A percentile compares a stretch with the other conserved stretches of the same genome.
These are phyloP conservation scores for Tilletiopsis washingtonensis DNA, from an alignment of 1,284 basidiomycete species.

Conservation along the genomic window DNA sequence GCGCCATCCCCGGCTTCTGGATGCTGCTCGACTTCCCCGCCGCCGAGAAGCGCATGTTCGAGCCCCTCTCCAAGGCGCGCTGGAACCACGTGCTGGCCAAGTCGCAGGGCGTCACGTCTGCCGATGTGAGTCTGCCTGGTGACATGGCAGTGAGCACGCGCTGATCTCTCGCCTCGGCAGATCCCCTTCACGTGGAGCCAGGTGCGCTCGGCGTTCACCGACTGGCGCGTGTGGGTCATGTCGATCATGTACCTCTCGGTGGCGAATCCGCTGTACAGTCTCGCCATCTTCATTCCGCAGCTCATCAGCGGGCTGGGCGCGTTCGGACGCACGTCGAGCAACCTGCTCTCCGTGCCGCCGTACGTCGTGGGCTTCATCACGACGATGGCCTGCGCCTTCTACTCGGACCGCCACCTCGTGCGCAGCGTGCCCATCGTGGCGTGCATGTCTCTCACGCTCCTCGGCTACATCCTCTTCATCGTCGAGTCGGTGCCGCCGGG, in stretches of 20 bases:
- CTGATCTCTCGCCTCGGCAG: no score
- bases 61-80: constrained; percentile 15
- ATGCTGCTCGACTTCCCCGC: constrained; percentile 37
- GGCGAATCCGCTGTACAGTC: constrained; percentile 33
- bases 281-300: constrained; percentile 39
- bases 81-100: constrained; percentile 25
- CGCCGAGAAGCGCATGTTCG: constrained; percentile 19
- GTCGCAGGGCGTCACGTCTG: constrained; percentile 35
- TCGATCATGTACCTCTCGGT: constrained; percentile 28
- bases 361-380: constrained; percentile 52
- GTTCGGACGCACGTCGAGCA: constrained; percentile 28
- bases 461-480: constrained; percentile 51
- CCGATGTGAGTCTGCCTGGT: no score
- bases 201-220: constrained; percentile 14
- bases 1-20: constrained; percentile 28
- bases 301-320: constrained; percentile 34
- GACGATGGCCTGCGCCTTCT: constrained; percentile 49
- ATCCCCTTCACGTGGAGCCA: constrained; percentile 31
- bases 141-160: no score
- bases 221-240: constrained; percentile 28
- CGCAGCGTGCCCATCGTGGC: constrained; percentile 51
- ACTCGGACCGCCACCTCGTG: constrained; percentile 47
- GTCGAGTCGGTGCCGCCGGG: constrained; percentile 26
- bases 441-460: constrained; percentile 44
- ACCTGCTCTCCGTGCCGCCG: constrained; percentile 41